Percentiles rank a stretch among this genome's conserved stretches.
phyloP scores from a whole-genome alignment of 164 flowering plant species.

The Magnolia officinalis region DNA sequence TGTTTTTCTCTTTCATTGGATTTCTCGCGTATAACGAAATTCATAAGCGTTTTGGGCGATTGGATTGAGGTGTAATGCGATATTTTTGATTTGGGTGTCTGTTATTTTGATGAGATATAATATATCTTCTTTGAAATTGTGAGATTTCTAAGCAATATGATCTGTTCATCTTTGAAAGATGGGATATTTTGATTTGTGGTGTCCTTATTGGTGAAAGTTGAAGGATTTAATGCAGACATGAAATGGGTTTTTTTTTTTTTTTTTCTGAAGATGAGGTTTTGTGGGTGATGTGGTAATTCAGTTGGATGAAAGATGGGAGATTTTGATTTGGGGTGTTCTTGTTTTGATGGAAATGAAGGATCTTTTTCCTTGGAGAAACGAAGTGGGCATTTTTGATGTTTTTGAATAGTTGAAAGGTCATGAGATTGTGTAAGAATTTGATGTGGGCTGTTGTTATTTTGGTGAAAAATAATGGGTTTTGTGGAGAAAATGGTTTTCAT shows the following conservation, averaged over 20 bases:
- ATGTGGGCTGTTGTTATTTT: conserved; percentile 21
- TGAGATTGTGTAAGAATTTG: background rate
- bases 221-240: background rate
- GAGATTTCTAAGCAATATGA: conserved; percentile 12
- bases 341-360: too few relatives aligned
- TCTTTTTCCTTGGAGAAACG: too few relatives aligned
- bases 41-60: too few relatives aligned
- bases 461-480: conserved; percentile 3
- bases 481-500: background rate
- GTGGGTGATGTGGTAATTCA: too few relatives aligned
- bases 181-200: background rate
- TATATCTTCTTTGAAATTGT: background rate
- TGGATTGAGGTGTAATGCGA: background rate
- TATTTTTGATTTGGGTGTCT: background rate
- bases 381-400: background rate
- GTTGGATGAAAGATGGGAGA: background rate
- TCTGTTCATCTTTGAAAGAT: conserved; percentile 3
- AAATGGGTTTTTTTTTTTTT: too few relatives aligned
- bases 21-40: conserved; percentile 15
- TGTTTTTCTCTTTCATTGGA: conserved; percentile 14
- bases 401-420: background rate
- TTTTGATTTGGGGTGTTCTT: background rate
- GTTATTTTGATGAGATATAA: background rate
- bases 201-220: background rate
- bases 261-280: background rate